Percentiles rank a stretch among this genome's conserved stretches.
Evolutionary conservation across 2,329 filamentous ascomycete genomes (phyloP).

Genomic region (Anthostomella pinea): DNA sequence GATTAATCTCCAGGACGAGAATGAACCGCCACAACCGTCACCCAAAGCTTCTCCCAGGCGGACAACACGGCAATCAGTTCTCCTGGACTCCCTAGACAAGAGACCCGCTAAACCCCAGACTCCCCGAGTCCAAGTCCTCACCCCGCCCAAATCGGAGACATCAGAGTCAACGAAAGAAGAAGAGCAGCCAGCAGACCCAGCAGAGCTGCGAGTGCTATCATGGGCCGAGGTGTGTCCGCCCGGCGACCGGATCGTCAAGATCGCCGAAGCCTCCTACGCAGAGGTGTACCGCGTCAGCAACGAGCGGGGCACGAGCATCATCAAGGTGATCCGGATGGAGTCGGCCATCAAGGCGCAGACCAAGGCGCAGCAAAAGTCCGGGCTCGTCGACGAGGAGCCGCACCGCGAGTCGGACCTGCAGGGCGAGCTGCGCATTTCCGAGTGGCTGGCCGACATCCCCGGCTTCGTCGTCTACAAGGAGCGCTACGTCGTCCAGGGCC

Average conservation of each 20-base stretch:
- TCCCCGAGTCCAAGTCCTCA: slow-evolving; percentile 6
- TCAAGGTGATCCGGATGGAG: slow-evolving; percentile 60
- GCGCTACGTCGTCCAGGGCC: slow-evolving; percentile 57
- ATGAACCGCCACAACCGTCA: slow-evolving; percentile 8
- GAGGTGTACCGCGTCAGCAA: slow-evolving; percentile 64
- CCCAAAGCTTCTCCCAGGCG: slow-evolving; percentile 16
- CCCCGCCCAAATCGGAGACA: slow-evolving; percentile 8
- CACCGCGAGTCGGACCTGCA: slow-evolving; percentile 53
- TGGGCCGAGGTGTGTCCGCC: slow-evolving; percentile 59
- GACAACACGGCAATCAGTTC: slow-evolving; percentile 19
- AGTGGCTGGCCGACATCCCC: slow-evolving; percentile 61
- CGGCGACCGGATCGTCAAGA: slow-evolving; percentile 56
- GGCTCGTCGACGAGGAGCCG: slow-evolving; percentile 58
- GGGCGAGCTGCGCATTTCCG: slow-evolving; percentile 61
- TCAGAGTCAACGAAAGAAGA: slow-evolving; percentile 1
- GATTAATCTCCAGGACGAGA: slow-evolving; percentile 27
- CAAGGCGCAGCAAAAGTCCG: slow-evolving; percentile 51
- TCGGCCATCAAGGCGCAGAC: slow-evolving; percentile 58
- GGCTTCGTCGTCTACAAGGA: slow-evolving; percentile 67
- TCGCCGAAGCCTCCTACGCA: slow-evolving; percentile 64
- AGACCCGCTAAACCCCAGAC: slow-evolving; percentile 11
- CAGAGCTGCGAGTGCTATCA: slow-evolving; percentile 42
- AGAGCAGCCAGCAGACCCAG: slow-evolving; percentile 2
- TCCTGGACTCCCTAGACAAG: slow-evolving; percentile 11
- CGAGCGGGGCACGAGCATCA: slow-evolving; percentile 58